These are phyloP conservation scores for Neocucurbitaria cava DNA, from an alignment of 2,329 filamentous ascomycete species.

Conservation along the genomic window DNA sequence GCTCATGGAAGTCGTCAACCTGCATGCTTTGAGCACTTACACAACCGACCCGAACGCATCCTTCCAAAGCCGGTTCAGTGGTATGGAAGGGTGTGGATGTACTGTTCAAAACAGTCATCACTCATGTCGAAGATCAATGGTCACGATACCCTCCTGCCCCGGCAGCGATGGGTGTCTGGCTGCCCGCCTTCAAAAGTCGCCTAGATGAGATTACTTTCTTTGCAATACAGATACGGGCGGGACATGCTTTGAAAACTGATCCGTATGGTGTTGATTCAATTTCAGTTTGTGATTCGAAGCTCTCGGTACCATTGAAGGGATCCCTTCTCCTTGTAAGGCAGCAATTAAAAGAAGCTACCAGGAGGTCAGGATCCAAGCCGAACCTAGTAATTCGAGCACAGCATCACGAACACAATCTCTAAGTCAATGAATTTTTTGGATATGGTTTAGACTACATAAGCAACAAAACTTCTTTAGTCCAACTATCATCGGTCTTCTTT, in stretches of 20 bases:
- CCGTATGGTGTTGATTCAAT: background rate
- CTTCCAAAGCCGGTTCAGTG: conserved; percentile 29
- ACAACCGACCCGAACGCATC: conserved; percentile 14
- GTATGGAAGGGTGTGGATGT: conserved; percentile 25
- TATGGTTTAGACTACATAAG: too few species aligned
- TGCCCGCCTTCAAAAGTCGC: conserved; percentile 41
- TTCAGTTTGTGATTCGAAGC: background rate
- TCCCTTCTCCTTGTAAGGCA: background rate
- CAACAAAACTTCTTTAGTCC: too few species aligned
- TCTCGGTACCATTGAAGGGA: background rate
- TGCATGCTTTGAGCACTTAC: background rate
- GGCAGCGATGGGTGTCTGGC: conserved; percentile 25
- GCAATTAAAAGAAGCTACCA: too few species aligned
- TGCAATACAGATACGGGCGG: conserved; percentile 47
- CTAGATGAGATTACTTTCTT: conserved; percentile 42
- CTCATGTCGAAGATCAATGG: conserved; percentile 33
- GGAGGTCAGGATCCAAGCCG: too few species aligned
- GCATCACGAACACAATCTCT: too few species aligned
- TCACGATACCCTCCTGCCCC: conserved; percentile 25
- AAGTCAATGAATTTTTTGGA: too few species aligned
- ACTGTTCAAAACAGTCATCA: conserved; percentile 14
- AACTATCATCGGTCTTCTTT: too few species aligned
- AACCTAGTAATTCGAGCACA: too few species aligned
- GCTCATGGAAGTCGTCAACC: background rate
- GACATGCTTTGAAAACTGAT: conserved; percentile 20